Evolutionary conservation across 73 alveolate genomes (phyloP).

Genomic region (Paramecium caudatum): DNA sequence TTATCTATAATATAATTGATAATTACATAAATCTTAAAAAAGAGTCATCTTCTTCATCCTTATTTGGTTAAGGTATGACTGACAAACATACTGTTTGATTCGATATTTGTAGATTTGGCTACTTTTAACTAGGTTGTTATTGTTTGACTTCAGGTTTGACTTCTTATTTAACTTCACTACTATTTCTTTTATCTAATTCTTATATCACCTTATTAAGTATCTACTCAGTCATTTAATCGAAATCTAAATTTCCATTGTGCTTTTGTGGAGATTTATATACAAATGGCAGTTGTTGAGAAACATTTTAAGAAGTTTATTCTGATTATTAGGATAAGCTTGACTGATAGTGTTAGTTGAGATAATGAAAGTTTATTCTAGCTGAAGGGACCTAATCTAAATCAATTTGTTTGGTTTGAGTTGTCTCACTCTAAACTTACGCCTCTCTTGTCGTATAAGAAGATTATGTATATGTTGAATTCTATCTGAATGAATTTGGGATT

Average conservation of each 20-base stretch:
- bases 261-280: constrained; percentile 26
- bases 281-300: constrained; percentile 7
- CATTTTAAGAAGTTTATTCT: not conserved
- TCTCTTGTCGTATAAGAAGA: constrained; percentile 8
- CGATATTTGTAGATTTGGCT: not conserved
- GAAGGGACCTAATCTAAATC: constrained; percentile 25
- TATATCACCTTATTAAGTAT: constrained; percentile 12
- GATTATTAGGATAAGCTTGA: not conserved
- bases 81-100: not conserved
- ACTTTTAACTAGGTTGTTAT: not conserved
- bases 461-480: not conserved
- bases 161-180: no score
- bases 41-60: constrained; percentile 22
- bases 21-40: constrained; percentile 27
- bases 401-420: not conserved
- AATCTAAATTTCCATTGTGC: not conserved
- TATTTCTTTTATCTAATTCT: constrained; percentile 46
- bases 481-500: not conserved
- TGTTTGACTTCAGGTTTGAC: not conserved
- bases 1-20: not conserved
- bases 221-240: constrained; percentile 23
- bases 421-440: not conserved
- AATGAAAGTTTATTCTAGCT: constrained; percentile 3
- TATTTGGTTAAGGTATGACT: constrained; percentile 21
- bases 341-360: constrained; percentile 4